phyloP scores from a whole-genome alignment of 2,329 filamentous ascomycete genomes.

The Aspergillus hortae region DNA sequence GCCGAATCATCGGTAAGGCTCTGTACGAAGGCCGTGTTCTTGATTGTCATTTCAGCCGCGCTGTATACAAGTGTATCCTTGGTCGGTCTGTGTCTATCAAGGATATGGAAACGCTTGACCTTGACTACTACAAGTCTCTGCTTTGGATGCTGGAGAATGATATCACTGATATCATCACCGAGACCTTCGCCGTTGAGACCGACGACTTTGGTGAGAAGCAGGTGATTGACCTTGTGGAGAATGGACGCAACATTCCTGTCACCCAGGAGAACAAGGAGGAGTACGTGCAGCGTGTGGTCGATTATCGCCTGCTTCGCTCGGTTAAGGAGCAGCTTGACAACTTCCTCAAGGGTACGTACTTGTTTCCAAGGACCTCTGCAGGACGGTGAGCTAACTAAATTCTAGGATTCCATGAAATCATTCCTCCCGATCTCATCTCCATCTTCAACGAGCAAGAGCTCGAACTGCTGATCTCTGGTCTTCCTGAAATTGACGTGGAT shows the following conservation, averaged over 20 bases:
- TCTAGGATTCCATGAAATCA: conserved; percentile 92
- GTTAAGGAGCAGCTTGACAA: conserved; percentile 92
- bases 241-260: conserved; percentile 87
- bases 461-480: conserved; percentile 90
- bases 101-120: conserved; percentile 98
- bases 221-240: conserved; percentile 78
- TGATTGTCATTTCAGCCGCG: conserved; percentile 97
- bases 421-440: conserved; percentile 85
- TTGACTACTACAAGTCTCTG: conserved; percentile 98
- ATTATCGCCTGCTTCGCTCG: conserved; percentile 86
- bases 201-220: conserved; percentile 90
- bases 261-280: conserved; percentile 99
- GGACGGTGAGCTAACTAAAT: conserved; percentile 26
- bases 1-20: conserved; percentile 95
- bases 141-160: conserved; percentile 99
- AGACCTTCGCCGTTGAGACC: conserved; percentile 91
- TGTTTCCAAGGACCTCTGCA: not conserved
- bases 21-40: conserved; percentile 93
- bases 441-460: conserved; percentile 99
- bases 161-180: conserved; percentile 94
- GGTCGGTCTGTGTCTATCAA: conserved; percentile 95
- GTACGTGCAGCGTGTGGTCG: conserved; percentile 89
- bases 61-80: conserved; percentile 96
- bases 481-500: conserved; percentile 95
- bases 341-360: conserved; percentile 71